Conservation (phyloP, 192 early-diverging fungal genomes). For the Umbelopsis sp. region DNA sequence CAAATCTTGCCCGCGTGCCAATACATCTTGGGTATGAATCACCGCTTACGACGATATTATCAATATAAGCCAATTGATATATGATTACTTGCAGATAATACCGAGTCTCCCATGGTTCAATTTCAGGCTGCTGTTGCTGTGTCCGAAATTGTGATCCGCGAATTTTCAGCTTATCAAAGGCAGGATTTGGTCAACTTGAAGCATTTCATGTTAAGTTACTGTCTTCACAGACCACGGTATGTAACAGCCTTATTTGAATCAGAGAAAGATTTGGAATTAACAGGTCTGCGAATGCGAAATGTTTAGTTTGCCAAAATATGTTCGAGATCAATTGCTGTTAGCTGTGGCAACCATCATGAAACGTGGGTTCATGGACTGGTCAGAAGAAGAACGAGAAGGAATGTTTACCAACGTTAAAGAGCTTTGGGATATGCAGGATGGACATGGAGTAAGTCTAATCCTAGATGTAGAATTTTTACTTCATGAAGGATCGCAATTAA, state of each 20-base stretch:
- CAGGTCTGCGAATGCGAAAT: neutral
- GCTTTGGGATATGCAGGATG: slow-evolving; percentile 44
- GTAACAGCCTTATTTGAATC: neutral
- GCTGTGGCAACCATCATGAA: slow-evolving; percentile 68
- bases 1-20: slow-evolving; percentile 62
- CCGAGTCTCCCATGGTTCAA: slow-evolving; percentile 53
- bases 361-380: slow-evolving; percentile 61
- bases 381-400: slow-evolving; percentile 54
- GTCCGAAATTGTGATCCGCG: slow-evolving; percentile 55
- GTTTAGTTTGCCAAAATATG: slow-evolving; percentile 52
- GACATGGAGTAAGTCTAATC: slow-evolving; percentile 37
- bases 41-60: neutral
- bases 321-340: slow-evolving; percentile 56
- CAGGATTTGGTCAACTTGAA: slow-evolving; percentile 57
- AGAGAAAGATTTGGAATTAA: neutral
- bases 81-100: slow-evolving; percentile 49
- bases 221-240: slow-evolving; percentile 52
- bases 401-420: slow-evolving; percentile 56
- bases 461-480: too few relatives aligned
- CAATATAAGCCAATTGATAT: neutral
- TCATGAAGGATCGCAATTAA: too few relatives aligned
- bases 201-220: slow-evolving; percentile 61
- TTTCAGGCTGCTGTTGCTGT: slow-evolving; percentile 67
- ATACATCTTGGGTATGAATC: slow-evolving; percentile 58
- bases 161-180: slow-evolving; percentile 56